Evolutionary conservation across 208 protist species (phyloP).

Genomic region (Leishmania gerbilli): DNA sequence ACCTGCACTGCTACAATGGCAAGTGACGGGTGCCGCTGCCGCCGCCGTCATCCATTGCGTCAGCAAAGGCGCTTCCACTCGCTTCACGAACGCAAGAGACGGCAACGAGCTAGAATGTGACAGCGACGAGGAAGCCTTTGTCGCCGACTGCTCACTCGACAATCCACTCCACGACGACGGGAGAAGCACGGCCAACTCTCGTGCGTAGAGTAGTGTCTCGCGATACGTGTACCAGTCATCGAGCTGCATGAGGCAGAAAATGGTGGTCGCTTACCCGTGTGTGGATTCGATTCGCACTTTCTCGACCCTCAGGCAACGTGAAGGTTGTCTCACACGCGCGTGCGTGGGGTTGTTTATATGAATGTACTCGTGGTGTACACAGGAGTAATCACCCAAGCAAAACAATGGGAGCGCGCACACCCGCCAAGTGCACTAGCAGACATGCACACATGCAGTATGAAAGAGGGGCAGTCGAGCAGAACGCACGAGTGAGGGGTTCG

Average conservation of each 20-base stretch:
- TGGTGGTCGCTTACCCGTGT: background rate
- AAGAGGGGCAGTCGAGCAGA: background rate
- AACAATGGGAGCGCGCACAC: background rate
- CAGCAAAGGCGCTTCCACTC: slow-evolving; percentile 4
- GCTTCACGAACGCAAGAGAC: background rate
- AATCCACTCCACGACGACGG: background rate
- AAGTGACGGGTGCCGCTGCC: background rate
- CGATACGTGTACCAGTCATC: slow-evolving; percentile 11
- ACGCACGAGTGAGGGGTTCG: background rate
- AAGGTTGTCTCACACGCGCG: background rate
- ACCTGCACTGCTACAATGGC: background rate
- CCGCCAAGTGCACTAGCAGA: background rate
- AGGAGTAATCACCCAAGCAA: background rate
- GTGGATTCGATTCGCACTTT: background rate
- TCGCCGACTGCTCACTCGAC: background rate
- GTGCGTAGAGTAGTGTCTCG: slow-evolving; percentile 12
- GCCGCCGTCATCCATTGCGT: slow-evolving; percentile 2
- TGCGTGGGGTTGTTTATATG: background rate
- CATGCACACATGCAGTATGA: background rate
- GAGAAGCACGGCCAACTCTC: slow-evolving; percentile 5
- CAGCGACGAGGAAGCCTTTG: background rate
- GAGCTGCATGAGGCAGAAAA: slow-evolving; percentile 6
- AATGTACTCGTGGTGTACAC: background rate
- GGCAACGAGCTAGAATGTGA: background rate
- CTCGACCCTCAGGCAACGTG: background rate